Evolutionary conservation across 1,284 basidiomycete species (phyloP), one percentile per base, ranked within the genome.

Genomic region (Phlebopus sp.): DNA sequence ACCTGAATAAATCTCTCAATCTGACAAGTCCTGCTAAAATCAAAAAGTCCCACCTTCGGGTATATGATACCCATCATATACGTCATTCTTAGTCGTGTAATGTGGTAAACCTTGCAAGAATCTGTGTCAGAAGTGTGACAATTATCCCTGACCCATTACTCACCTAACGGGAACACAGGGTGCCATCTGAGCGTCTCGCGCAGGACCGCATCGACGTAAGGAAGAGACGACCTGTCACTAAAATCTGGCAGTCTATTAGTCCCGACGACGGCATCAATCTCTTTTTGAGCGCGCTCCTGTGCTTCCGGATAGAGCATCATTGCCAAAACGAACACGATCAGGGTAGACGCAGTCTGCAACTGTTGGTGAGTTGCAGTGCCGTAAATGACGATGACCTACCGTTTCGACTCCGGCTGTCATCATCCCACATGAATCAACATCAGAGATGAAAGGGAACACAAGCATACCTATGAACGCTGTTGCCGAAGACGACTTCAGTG

Each of bases 241-340:
- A 76, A 71, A 5, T 58, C 58, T 0, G 78, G 77, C 3, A 78
- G 56, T 18, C 72, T 60, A 4, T 65, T 57, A 2, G 44, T 46
- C 21, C 73, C 74, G 19, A 74, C 38, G 9, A 72, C 62, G 1
- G 55, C 44, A 37, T 77, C 73, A 3, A 78, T 61, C 49, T 78
- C 75, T 39, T 58, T 60, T 42, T 74, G 75, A 3, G 70, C 71
- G 25, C 59, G 62, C 27, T 57, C 54, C 47, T 71, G 71, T 5
- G 63, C 62, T n/a, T 71, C 59, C 1, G 73, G 73, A 43, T 70
- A 59, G 18, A 53, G 51, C 31, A 67, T 61, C 72, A 73, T 72
- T 11, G 67, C 69, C 21, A 74, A 51, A 27, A 72, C 46, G 37
- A 73, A 73, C 18, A 69, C 49, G 13, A 41, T 11, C 47, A 67